A percentile compares a stretch with the other conserved stretches of the same genome.
These are phyloP conservation scores for Salicornia ramosissima DNA, from an alignment of 148 eudicot species.

Conservation along the genomic window DNA sequence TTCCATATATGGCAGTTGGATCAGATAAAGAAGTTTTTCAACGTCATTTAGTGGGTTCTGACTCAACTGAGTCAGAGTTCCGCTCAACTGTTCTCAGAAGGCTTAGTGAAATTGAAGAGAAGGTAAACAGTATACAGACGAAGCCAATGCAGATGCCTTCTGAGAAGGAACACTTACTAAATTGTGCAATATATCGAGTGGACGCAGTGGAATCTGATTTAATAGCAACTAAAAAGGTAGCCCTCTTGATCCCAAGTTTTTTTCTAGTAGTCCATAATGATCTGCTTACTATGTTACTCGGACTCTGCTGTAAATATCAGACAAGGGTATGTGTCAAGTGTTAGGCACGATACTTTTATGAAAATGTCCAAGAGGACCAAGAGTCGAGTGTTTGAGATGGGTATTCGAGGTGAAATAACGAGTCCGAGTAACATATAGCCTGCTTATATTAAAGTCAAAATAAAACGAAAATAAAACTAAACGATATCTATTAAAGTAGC, in stretches of 20 bases:
- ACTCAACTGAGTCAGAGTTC: conserved; percentile 22
- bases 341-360: too few relatives aligned
- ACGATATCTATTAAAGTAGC: too few relatives aligned
- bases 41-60: conserved; percentile 26
- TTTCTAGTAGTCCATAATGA: not conserved
- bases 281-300: too few relatives aligned
- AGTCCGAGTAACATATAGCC: too few relatives aligned
- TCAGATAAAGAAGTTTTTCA: conserved; percentile 20
- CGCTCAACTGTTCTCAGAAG: conserved; percentile 39
- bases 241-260: not conserved
- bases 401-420: too few relatives aligned
- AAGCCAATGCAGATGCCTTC: conserved; percentile 52
- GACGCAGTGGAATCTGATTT: conserved; percentile 86
- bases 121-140: conserved; percentile 43
- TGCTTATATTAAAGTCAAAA: too few relatives aligned
- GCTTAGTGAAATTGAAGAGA: conserved; percentile 65
- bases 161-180: conserved; percentile 66
- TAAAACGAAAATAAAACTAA: too few relatives aligned
- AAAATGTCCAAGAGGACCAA: too few relatives aligned
- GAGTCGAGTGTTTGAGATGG: too few relatives aligned
- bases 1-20: conserved; percentile 17
- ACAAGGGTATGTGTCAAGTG: too few relatives aligned
- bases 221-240: conserved; percentile 55
- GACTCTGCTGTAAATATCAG: too few relatives aligned
- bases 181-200: conserved; percentile 65